A percentile compares a stretch with the other conserved stretches of the same genome.
phyloP scores from a whole-genome alignment of 495 filamentous ascomycete genomes.

The Amorphotheca resinae region DNA sequence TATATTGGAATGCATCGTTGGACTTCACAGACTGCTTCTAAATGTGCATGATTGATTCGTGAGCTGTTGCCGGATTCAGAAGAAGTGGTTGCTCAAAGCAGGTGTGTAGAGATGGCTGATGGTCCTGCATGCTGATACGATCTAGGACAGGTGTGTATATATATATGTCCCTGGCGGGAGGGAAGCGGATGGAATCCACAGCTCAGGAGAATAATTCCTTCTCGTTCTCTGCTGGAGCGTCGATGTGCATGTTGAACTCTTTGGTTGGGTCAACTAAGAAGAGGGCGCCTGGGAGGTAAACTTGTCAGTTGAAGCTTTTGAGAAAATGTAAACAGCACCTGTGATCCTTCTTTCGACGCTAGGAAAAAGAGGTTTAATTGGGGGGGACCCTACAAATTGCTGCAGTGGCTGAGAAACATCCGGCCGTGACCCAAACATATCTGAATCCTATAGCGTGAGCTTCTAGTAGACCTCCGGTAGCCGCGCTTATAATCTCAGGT shows the following conservation, averaged over 20 bases:
- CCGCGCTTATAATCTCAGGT: conserved; percentile 14
- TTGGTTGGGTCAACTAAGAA: not conserved
- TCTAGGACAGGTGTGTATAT: no score
- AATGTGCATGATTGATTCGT: no score
- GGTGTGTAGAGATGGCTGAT: no score
- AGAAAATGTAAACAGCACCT: not conserved
- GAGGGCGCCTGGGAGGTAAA: not conserved
- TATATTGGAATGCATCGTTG: no score
- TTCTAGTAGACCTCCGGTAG: conserved; percentile 13
- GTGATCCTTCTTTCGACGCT: not conserved
- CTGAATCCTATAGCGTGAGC: conserved; percentile 20
- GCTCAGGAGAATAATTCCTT: not conserved
- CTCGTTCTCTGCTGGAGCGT: not conserved
- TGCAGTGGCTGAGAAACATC: conserved; percentile 19
- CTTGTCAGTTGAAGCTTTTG: not conserved
- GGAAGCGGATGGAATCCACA: no score
- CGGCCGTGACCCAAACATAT: conserved; percentile 23
- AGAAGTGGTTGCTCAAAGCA: no score
- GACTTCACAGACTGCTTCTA: no score
- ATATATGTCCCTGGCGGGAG: no score
- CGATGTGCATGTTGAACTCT: not conserved
- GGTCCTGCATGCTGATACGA: no score
- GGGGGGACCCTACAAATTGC: conserved; percentile 9
- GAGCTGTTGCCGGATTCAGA: no score
- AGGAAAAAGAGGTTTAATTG: no score